phyloP scores from a whole-genome alignment of 2,329 filamentous ascomycete species.

The Pseudogymnoascus sp. region DNA sequence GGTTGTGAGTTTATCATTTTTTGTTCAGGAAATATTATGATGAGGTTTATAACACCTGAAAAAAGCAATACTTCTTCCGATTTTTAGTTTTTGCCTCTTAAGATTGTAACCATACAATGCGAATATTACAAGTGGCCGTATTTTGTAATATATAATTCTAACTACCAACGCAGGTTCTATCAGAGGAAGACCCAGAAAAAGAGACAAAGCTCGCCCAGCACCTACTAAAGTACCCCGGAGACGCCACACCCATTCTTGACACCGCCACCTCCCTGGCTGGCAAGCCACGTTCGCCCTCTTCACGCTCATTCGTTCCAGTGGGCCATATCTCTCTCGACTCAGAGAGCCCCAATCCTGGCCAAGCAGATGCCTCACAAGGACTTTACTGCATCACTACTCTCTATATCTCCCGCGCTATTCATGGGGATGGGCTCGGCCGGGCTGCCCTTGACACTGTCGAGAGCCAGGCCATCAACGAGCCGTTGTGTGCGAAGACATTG shows the following conservation, averaged over 20 bases:
- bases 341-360: constrained; percentile 9
- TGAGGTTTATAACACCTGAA: background rate
- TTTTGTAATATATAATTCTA: constrained; percentile 8
- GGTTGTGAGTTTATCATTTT: constrained; percentile 15
- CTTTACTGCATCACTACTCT: constrained; percentile 20
- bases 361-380: constrained; percentile 11
- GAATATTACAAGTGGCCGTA: background rate
- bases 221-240: constrained; percentile 14
- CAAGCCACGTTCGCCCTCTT: constrained; percentile 14
- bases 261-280: constrained; percentile 16
- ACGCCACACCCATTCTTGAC: constrained; percentile 16
- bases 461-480: constrained; percentile 16
- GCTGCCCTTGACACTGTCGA: constrained; percentile 20
- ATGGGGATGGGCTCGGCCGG: constrained; percentile 19
- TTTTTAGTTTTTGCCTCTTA: background rate
- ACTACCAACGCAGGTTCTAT: constrained; percentile 14
- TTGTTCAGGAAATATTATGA: background rate
- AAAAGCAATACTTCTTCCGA: background rate
- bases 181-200: constrained; percentile 14
- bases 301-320: constrained; percentile 17
- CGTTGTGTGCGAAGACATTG: constrained; percentile 18
- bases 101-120: background rate
- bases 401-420: constrained; percentile 22
- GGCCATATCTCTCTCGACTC: constrained; percentile 22
- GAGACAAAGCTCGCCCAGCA: constrained; percentile 17